Base-by-base conservation (phyloP, 805 yeast species). In the Candida tibetensis region DNA sequence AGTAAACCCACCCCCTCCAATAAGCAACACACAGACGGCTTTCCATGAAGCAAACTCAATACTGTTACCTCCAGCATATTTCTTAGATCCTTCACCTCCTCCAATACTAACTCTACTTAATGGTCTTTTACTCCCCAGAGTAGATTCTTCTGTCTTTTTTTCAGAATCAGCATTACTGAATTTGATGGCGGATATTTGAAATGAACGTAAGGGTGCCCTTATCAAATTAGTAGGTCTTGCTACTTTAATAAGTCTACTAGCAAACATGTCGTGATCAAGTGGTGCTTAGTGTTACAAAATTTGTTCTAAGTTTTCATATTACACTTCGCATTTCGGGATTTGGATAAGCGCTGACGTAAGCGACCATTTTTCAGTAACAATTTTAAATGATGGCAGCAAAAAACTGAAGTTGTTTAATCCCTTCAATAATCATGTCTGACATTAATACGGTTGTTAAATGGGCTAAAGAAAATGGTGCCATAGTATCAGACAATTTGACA, bases 41-140 rank as follows among this genome's bases (percentile, higher is more conserved):
- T 85, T 85, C 95, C 97, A 88, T 6, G 89, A 74, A 8, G 91
- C 77, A 62, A 82, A 83, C 52, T 86, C 95, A 39, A 85, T 71
- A 28, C 77, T 68, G 36, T 55, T 58, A 8, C 62, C 60, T 9
- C 63, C 61, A 2, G 71, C 60, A 40, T 58, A 63, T 42, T 67
- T 60, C 36, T 67, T 48, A 44, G 53, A 45, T 31, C 62, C 40
- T 3, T 63, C 57, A 1, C 71, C 37, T 1, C 81, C 82, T 6
- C 95, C 95, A 44, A 88, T 72, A 9, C 93, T 89, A 23, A 85
- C 81, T 56, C 95, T 69, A 46, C 91, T 84, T 41, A 88, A 65
- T 10, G 95, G 95, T 53, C 86, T 79, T 43, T 60, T 65, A 6
- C 14, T 22, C 48, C 53, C 28, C 26, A 36, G 38, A 28, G 21